Conservation (phyloP, 139 green algal genomes). For the Diplosphaera chodatii region DNA sequence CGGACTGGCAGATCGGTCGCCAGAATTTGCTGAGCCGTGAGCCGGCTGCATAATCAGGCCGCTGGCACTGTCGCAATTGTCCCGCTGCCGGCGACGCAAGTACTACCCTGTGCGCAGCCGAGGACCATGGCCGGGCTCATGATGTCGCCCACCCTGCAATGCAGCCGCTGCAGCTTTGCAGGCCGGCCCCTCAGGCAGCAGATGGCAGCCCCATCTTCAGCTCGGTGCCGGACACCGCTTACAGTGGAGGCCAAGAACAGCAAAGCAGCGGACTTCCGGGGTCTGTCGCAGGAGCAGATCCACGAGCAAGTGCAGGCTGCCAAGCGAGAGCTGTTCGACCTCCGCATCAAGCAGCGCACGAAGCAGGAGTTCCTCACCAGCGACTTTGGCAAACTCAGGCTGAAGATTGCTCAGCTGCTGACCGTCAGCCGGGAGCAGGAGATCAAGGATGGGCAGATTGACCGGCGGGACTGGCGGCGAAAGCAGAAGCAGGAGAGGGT, state of each 20-base stretch:
- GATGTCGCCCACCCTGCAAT: background rate
- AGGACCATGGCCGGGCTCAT: background rate
- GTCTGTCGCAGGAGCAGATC: slow-evolving; percentile 32
- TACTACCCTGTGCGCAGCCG: too few species aligned
- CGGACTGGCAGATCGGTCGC: too few species aligned
- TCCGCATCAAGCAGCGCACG: slow-evolving; percentile 45
- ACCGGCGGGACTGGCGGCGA: background rate
- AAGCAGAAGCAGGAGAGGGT: background rate
- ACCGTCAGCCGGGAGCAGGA: slow-evolving; percentile 38
- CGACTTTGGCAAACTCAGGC: slow-evolving; percentile 7
- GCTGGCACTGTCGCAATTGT: too few species aligned
- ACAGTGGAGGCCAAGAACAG: slow-evolving; percentile 11
- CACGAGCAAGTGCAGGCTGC: slow-evolving; percentile 25
- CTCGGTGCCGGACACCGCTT: background rate
- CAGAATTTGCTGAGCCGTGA: too few species aligned
- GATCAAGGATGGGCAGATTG: slow-evolving; percentile 28
- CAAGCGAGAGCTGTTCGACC: slow-evolving; percentile 41
- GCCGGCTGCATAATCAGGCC: too few species aligned
- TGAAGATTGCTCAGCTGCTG: slow-evolving; percentile 41
- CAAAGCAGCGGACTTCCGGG: slow-evolving; percentile 26
- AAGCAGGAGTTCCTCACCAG: slow-evolving; percentile 27
- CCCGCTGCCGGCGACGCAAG: too few species aligned
- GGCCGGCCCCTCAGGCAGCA: background rate
- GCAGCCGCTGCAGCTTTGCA: background rate
- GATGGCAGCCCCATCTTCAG: background rate